These are phyloP conservation scores for Talaromyces sp. DNA, from an alignment of 2,329 filamentous ascomycete species.

Conservation along the genomic window DNA sequence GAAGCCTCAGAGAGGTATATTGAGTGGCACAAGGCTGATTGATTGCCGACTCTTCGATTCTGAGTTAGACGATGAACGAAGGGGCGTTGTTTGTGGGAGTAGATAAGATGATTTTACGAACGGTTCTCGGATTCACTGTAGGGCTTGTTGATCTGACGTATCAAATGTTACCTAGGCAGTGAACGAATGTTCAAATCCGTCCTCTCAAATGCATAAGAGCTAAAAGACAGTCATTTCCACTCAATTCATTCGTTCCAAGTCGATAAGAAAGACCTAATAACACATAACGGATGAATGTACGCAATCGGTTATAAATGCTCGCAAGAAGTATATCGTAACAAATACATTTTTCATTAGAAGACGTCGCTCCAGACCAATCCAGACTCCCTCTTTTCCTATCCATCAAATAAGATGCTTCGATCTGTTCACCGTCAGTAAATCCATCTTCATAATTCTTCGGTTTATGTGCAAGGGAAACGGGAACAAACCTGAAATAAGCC, in stretches of 20 bases:
- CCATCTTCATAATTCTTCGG: neutral
- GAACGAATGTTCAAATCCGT: no score
- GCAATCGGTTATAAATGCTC: slow-evolving; percentile 4
- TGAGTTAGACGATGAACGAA: no score
- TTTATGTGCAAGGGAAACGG: neutral
- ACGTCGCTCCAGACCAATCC: neutral
- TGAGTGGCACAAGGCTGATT: slow-evolving; percentile 23
- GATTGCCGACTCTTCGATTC: no score
- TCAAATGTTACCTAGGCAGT: no score
- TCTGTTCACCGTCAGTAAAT: slow-evolving; percentile 33
- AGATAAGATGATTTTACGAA: no score
- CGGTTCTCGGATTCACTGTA: no score
- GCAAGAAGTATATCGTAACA: slow-evolving; percentile 10
- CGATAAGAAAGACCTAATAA: neutral
- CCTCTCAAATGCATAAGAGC: no score
- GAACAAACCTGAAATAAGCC: slow-evolving; percentile 78
- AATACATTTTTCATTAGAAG: slow-evolving; percentile 16
- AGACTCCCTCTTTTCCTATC: neutral
- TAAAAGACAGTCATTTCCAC: neutral
- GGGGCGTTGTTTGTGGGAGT: no score
- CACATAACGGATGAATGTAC: slow-evolving; percentile 2
- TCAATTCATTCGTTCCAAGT: neutral
- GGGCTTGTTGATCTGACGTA: no score
- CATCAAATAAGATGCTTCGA: slow-evolving; percentile 65
- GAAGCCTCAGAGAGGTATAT: slow-evolving; percentile 31